These are phyloP conservation scores for Cryptosporidium viatorum DNA, from an alignment of 169 alveolate species.

Conservation along the genomic window DNA sequence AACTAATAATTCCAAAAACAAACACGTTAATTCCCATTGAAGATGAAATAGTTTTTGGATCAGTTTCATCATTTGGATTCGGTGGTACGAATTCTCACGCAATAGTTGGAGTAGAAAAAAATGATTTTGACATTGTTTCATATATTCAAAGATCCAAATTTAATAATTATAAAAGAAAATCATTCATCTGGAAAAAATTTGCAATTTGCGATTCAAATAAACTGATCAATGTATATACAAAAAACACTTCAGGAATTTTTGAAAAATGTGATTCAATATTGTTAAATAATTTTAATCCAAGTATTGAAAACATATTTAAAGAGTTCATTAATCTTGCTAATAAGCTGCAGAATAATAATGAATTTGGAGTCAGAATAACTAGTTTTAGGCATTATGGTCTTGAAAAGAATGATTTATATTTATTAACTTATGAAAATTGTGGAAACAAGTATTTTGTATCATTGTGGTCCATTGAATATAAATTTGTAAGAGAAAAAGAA, in stretches of 20 bases:
- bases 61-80: slow-evolving; percentile 71
- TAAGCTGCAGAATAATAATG: not conserved
- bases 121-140: slow-evolving; percentile 10
- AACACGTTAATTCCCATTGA: not conserved
- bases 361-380: slow-evolving; percentile 13
- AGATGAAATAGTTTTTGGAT: slow-evolving; percentile 18
- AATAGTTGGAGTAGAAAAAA: slow-evolving; percentile 57
- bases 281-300: slow-evolving; percentile 8
- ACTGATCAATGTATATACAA: slow-evolving; percentile 14
- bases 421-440: not conserved
- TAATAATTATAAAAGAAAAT: slow-evolving; percentile 31
- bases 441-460: slow-evolving; percentile 8
- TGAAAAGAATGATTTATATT: not conserved
- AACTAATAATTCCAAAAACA: slow-evolving; percentile 23
- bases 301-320: not conserved
- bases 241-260: not conserved
- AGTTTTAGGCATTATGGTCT: not conserved
- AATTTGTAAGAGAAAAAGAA: not conserved
- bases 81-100: slow-evolving; percentile 68
- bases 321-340: not conserved
- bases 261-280: slow-evolving; percentile 18
- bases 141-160: slow-evolving; percentile 8
- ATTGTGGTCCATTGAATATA: slow-evolving; percentile 12
- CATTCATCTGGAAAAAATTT: slow-evolving; percentile 35
- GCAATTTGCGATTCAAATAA: not conserved